phyloP scores from a whole-genome alignment of 129 eudicot species.

The Smallanthus sonchifolius region DNA sequence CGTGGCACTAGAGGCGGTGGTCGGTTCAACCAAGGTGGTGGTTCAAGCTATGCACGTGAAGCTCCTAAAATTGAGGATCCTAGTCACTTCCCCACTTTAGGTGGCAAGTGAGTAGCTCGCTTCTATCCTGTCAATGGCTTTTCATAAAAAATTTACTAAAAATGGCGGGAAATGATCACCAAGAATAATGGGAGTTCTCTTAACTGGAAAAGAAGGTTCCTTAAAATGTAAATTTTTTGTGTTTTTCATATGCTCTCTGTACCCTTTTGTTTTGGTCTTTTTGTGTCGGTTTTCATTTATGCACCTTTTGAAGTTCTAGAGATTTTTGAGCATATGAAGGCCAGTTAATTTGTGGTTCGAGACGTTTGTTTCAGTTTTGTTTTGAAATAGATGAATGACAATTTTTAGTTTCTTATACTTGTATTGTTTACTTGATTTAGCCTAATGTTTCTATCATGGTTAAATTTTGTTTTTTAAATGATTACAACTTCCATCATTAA shows the following conservation, averaged over 20 bases:
- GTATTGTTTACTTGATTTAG: neutral
- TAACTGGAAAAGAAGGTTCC: slow-evolving; percentile 18
- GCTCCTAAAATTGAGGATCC: slow-evolving; percentile 80
- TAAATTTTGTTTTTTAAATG: neutral
- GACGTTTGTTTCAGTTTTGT: slow-evolving; percentile 24
- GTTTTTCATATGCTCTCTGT: slow-evolving; percentile 22
- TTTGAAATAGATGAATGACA: slow-evolving; percentile 1
- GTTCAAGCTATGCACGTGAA: slow-evolving; percentile 41
- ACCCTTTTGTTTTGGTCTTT: slow-evolving; percentile 1
- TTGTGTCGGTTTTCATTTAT: slow-evolving; percentile 6
- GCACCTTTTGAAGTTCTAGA: slow-evolving; percentile 10
- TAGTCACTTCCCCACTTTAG: slow-evolving; percentile 69
- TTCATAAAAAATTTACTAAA: neutral
- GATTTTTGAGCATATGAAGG: slow-evolving; percentile 34
- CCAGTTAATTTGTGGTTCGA: slow-evolving; percentile 23
- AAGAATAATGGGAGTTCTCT: slow-evolving; percentile 36
- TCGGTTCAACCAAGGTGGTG: slow-evolving; percentile 18
- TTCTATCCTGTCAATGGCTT: slow-evolving; percentile 19
- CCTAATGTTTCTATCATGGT: neutral
- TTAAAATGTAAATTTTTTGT: slow-evolving; percentile 27
- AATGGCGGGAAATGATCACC: slow-evolving; percentile 22
- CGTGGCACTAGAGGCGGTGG: slow-evolving; percentile 59
- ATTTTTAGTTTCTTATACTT: neutral
- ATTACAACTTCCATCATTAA: neutral
- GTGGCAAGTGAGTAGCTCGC: slow-evolving; percentile 46